Base-by-base conservation (phyloP, 176 grass and related monocot genomes). In the Dactylis glomerata region DNA sequence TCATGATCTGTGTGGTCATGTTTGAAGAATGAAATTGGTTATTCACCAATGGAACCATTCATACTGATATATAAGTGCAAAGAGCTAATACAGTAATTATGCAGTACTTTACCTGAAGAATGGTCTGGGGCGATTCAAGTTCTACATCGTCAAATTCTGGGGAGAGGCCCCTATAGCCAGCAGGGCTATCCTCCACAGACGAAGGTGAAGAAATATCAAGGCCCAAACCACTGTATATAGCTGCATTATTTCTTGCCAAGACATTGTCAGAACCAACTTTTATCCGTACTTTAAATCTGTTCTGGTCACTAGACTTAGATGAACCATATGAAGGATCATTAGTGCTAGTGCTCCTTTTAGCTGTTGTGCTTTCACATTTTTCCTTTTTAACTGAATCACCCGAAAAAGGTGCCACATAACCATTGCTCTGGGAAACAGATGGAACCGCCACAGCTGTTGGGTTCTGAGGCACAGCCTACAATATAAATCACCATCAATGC, bases 151-250 rank as follows among this genome's bases (percentile, higher is more conserved):
- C 87, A 77, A 92, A 87, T 76, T 94, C 91, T 24, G 86, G 85
- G 76, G 87, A 98, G 27, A 88, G 88, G 32, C 86, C 88, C 33
- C 74, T 89, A 76, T 71, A 76, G 14, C 50, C 88, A 88, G 87
- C 88, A 15, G 93, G 88, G 83, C 96, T 96, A 83, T 93, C 96
- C 82, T 99, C 96, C 0, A 77, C 28, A 26, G 96, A 99, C 66
- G 96, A 89, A 90, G 96, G 91, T 79, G 96, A 92, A 86, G 91
- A 96, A 88, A 96, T 89, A 73, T 99, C 87, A 37, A 99, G 91
- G 44, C 93, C 96, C 79, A 99, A 65, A 78, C 91, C 93, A 54
- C 89, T 96, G 75, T 99, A 99, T 49, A 99, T 93, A 88, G 89
- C 93, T 11, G 96, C 78, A 86, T 93, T 98, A 86, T 95, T 92